Evolutionary conservation across 768 basidiomycete genomes (phyloP).

Genomic region (Roridomyces roridus): DNA sequence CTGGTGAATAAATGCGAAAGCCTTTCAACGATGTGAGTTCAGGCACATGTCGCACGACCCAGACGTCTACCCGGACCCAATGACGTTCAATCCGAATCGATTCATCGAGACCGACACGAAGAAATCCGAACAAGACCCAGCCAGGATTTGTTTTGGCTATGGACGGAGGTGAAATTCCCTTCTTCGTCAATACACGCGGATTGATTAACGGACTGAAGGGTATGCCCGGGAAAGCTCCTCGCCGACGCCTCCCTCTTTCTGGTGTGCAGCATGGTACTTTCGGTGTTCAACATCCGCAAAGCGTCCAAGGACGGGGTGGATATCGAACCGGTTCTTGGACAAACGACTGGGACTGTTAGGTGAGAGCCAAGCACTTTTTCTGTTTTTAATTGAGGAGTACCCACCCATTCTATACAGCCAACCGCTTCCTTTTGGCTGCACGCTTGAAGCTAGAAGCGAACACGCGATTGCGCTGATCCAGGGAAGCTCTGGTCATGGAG

Average conservation of each 20-base stretch:
- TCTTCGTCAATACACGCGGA: no score
- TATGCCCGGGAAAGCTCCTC: constrained; percentile 28
- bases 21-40: not conserved
- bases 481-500: no score
- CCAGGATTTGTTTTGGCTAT: constrained; percentile 50
- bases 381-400: not conserved
- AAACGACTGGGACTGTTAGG: constrained; percentile 45
- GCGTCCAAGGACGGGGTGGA: constrained; percentile 18
- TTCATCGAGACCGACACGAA: constrained; percentile 15
- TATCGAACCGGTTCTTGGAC: constrained; percentile 33
- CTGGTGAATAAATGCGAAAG: not conserved
- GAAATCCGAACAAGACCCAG: constrained; percentile 39
- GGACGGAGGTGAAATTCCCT: constrained; percentile 40
- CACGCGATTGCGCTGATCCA: not conserved
- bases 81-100: constrained; percentile 28
- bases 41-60: constrained; percentile 33
- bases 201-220: no score
- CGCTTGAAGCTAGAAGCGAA: not conserved
- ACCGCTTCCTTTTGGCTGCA: not conserved
- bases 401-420: not conserved
- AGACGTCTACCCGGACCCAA: constrained; percentile 23
- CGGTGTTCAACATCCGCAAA: constrained; percentile 31
- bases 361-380: not conserved
- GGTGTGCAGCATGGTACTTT: constrained; percentile 28
- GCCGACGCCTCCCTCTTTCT: constrained; percentile 32